Percentiles rank a stretch among this genome's conserved stretches.
Conservation (phyloP, 441 rosid species). For the Jatropha podagrica region DNA sequence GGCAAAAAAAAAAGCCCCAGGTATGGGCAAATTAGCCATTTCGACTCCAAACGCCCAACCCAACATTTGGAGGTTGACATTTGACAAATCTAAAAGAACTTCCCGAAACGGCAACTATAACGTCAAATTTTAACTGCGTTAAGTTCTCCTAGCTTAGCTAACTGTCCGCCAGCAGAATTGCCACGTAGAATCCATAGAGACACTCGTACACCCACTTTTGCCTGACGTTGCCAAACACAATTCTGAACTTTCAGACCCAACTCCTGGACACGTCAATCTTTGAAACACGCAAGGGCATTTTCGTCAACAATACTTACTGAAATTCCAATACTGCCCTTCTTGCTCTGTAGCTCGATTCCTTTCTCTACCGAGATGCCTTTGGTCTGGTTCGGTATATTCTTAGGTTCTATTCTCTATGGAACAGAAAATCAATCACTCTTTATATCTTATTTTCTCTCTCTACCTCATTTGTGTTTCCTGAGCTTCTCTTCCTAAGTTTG, state of each 20-base stretch:
- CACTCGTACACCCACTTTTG: constrained; percentile 3
- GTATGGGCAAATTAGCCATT: constrained; percentile 1
- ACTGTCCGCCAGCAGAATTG: neutral
- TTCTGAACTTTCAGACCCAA: neutral
- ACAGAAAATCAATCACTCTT: constrained; percentile 2
- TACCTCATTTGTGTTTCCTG: constrained; percentile 5
- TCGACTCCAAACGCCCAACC: neutral
- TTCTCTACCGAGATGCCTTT: constrained; percentile 6
- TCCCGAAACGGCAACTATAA: neutral
- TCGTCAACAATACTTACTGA: constrained; percentile 7
- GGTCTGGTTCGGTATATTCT: constrained; percentile 44
- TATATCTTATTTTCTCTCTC: constrained; percentile 8
- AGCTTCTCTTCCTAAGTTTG: constrained; percentile 8
- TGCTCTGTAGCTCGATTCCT: neutral
- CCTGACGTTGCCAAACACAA: constrained; percentile 15
- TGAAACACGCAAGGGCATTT: constrained; percentile 30
- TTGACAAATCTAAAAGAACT: neutral
- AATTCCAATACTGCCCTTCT: constrained; percentile 34
- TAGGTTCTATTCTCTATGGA: constrained; percentile 27
- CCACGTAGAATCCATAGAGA: constrained; percentile 24
- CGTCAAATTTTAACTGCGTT: neutral
- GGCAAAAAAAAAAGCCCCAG: too few species aligned
- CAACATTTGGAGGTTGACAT: neutral
- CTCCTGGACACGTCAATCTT: constrained; percentile 23
- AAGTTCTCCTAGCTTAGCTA: neutral